Evolutionary conservation across 2,329 filamentous ascomycete genomes (phyloP).

Genomic region (Karstenula rhodostoma): DNA sequence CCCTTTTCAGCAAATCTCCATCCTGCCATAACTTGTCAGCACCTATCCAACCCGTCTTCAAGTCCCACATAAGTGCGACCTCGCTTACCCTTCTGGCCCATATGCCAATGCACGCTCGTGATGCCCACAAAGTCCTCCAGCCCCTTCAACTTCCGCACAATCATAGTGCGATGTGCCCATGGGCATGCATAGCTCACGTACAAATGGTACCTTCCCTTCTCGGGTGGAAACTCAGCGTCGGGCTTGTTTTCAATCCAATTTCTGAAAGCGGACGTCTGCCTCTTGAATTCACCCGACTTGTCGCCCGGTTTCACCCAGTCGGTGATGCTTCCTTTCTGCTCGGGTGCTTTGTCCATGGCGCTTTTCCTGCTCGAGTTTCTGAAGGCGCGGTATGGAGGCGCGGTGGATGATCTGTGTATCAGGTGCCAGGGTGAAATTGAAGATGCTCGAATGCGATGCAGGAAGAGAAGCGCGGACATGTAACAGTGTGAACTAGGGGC

Average conservation of each 20-base stretch:
- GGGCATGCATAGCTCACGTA: slow-evolving; percentile 95
- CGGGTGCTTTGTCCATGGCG: slow-evolving; percentile 34
- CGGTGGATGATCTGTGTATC: not conserved
- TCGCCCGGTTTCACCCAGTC: slow-evolving; percentile 83
- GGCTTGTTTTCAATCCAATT: slow-evolving; percentile 77
- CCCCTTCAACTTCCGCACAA: slow-evolving; percentile 89
- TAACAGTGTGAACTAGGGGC: not conserved
- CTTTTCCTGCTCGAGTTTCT: not conserved
- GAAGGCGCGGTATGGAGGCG: slow-evolving; percentile 3
- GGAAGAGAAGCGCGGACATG: slow-evolving; percentile 10
- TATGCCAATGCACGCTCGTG: slow-evolving; percentile 92
- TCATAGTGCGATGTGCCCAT: slow-evolving; percentile 89
- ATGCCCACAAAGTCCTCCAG: slow-evolving; percentile 82
- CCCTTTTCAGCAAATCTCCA: slow-evolving; percentile 82
- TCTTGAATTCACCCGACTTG: slow-evolving; percentile 90
- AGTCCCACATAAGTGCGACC: not conserved
- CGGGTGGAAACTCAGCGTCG: slow-evolving; percentile 79
- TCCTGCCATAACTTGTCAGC: slow-evolving; percentile 46
- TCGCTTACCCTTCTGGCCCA: slow-evolving; percentile 65
- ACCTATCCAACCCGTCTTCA: not conserved
- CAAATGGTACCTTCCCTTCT: slow-evolving; percentile 91
- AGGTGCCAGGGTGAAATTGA: not conserved
- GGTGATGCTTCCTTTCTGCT: slow-evolving; percentile 65
- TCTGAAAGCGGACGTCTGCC: slow-evolving; percentile 83
- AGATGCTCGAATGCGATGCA: slow-evolving; percentile 8